Base-by-base conservation (phyloP, 2,329 filamentous ascomycete genomes). In the Fusarium drepaniforme region DNA sequence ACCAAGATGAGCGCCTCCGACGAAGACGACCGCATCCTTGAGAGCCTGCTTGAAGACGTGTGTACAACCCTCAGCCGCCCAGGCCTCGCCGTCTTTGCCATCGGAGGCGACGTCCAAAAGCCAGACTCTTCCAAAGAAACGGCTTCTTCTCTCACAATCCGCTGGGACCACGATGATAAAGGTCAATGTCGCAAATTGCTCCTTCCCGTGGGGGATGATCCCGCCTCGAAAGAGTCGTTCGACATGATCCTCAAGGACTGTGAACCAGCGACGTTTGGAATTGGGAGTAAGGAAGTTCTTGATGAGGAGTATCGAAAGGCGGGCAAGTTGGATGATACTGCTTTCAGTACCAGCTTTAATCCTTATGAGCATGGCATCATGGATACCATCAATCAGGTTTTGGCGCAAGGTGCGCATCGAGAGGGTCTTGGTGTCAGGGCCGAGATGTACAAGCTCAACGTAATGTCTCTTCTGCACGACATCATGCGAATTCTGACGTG, bases 381-480 rank as follows among this genome's bases (percentile, higher is more conserved):
- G 11, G 53, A 58, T 25, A 58, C 53, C 6, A 25, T 58, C 30
- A 58, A 58, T 11, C 53, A 58, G 33, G 53, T 25, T 1, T 2
- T 58, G n/a, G 53, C 53, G 1, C 83, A 81, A 0, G 61, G 66
- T 0, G 78, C 12, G 13, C 37, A 56, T 51, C 23, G 74, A 5
- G 5, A 38, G 18, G 64, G 71, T 5, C 75, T 81, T 0, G 83
- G 83, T 8, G 53, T 58, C 0, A 58, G 15, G 9, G 53, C 53
- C 1, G 53, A 58, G 18, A 23, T 58, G 53, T 58, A 58, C 33
- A 58, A 58, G 8, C 53, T 58, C 5, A 58, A 58, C 4, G 53
- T 58, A 35, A 37, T 21, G 30, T 23, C n/a, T 16, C 9, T 57
- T 8, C 18, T 35, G 12, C 3, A 1, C 3, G 4, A 3, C 9